phyloP scores from a whole-genome alignment of 345 rosid species.

The Syzygium grande region DNA sequence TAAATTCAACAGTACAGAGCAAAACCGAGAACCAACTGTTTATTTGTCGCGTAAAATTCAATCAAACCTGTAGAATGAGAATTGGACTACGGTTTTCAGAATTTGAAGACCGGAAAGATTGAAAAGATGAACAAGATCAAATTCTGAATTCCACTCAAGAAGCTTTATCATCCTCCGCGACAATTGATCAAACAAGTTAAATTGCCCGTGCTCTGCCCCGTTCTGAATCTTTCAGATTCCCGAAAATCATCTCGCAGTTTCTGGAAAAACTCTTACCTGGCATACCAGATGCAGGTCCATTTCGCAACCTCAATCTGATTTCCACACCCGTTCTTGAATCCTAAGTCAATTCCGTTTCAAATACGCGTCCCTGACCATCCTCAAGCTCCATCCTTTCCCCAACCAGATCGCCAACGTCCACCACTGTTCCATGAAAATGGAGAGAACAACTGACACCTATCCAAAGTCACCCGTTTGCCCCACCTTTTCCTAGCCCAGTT shows the following conservation, averaged over 20 bases:
- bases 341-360: background rate
- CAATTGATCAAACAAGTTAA: background rate
- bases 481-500: constrained; percentile 51
- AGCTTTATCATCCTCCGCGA: background rate
- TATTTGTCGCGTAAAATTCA: background rate
- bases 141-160: background rate
- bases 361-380: background rate
- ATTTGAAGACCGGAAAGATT: background rate
- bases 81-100: background rate
- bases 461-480: constrained; percentile 60
- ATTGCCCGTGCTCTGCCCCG: background rate
- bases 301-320: background rate
- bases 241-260: background rate
- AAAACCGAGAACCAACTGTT: background rate
- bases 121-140: background rate
- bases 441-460: background rate
- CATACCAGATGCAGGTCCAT: background rate
- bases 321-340: background rate
- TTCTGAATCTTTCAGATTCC: background rate
- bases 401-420: background rate
- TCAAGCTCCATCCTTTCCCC: background rate
- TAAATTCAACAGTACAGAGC: background rate
- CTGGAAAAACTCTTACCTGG: background rate
- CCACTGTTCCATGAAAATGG: background rate
- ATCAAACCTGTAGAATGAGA: background rate